Conservation (phyloP, 345 rosid species). For the Turritis glabra region DNA sequence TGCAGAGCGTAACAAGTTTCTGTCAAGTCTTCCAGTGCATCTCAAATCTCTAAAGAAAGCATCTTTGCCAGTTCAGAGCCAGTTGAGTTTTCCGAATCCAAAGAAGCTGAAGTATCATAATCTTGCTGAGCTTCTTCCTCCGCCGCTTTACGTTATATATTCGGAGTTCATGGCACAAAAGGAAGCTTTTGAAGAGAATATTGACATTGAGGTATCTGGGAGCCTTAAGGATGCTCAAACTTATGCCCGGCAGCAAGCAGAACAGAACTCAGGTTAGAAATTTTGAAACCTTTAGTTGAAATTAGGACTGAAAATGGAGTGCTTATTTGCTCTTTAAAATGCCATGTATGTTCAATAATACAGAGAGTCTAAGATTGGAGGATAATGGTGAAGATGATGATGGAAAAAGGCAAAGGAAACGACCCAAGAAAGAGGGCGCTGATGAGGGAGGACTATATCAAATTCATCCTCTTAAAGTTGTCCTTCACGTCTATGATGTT, state of each 20-base stretch:
- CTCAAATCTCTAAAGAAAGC: slow-evolving; percentile 93
- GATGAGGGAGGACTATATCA: slow-evolving; percentile 63
- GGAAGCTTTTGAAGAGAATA: slow-evolving; percentile 81
- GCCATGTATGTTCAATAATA: slow-evolving; percentile 52
- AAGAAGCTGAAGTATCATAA: slow-evolving; percentile 82
- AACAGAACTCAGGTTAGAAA: slow-evolving; percentile 59
- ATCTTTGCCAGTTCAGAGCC: slow-evolving; percentile 86
- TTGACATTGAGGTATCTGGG: slow-evolving; percentile 75
- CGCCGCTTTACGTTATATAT: slow-evolving; percentile 79
- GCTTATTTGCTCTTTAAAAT: slow-evolving; percentile 20
- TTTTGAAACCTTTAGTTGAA: not conserved
- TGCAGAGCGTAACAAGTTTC: slow-evolving; percentile 80
- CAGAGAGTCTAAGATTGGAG: slow-evolving; percentile 63
- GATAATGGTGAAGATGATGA: slow-evolving; percentile 80
- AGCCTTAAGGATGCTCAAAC: slow-evolving; percentile 75
- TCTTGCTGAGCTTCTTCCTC: slow-evolving; percentile 90
- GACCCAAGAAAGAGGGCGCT: slow-evolving; percentile 60
- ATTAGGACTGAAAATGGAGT: not conserved
- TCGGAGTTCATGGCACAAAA: slow-evolving; percentile 80
- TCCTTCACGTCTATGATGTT: slow-evolving; percentile 65
- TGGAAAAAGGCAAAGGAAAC: slow-evolving; percentile 73
- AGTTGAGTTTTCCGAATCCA: slow-evolving; percentile 62
- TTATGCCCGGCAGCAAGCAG: slow-evolving; percentile 73
- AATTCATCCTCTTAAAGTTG: slow-evolving; percentile 71
- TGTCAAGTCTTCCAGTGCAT: slow-evolving; percentile 78